phyloP scores from a whole-genome alignment of 352 stramenopile genomes.

The Discostella stelligera region DNA sequence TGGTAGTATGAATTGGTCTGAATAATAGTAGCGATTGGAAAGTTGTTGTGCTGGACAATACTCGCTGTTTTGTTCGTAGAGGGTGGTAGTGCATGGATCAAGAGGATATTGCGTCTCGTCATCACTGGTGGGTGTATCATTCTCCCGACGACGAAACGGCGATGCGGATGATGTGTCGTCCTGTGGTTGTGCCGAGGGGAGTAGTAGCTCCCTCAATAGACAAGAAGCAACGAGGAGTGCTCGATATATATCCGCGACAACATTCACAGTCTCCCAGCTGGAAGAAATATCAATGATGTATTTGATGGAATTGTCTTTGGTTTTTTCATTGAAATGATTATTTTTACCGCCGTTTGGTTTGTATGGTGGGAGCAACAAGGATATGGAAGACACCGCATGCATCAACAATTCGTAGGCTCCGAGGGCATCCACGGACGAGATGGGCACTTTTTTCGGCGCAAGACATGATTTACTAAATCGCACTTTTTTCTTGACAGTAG shows the following conservation, averaged over 20 bases:
- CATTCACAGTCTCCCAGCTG: conserved; percentile 31
- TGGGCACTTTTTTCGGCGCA: neutral
- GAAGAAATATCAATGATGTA: neutral
- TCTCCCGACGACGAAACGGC: neutral
- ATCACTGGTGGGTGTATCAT: neutral
- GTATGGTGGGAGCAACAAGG: neutral
- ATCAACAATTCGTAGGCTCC: conserved; percentile 34
- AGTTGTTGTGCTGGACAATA: neutral
- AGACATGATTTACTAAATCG: conserved; percentile 24
- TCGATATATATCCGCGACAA: conserved; percentile 36
- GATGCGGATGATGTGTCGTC: neutral
- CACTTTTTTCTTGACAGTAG: conserved; percentile 22
- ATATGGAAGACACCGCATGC: conserved; percentile 14
- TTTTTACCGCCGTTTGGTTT: neutral
- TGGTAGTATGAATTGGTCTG: neutral
- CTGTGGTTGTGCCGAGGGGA: neutral
- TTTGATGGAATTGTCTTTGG: neutral
- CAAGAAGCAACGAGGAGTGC: conserved; percentile 33
- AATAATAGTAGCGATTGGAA: neutral
- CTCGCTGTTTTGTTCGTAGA: neutral
- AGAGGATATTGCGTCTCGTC: too few species aligned
- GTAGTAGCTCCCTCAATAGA: conserved; percentile 40
- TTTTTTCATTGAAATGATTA: neutral
- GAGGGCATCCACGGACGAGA: conserved; percentile 25
- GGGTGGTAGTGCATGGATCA: neutral